Base-by-base conservation (phyloP, 2,329 filamentous ascomycete genomes). In the Bipolaris zeicola region DNA sequence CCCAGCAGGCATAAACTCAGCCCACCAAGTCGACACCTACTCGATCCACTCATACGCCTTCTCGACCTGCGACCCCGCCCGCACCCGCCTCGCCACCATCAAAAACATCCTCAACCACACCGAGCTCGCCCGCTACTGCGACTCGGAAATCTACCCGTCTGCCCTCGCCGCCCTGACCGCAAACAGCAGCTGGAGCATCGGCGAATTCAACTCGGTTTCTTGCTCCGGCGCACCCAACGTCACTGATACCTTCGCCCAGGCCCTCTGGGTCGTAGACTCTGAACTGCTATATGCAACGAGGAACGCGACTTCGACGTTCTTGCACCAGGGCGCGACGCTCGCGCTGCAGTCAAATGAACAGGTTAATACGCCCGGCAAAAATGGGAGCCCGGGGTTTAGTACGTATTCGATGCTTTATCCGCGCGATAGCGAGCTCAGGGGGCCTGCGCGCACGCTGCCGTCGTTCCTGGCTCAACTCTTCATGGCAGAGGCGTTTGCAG, bases 81-180 rank as follows among this genome's bases (percentile, higher is more conserved):
- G 46, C 4, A 50, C 54, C 1, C 46, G 36, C 1, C 46, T 58
- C 3, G 58, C 58, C 6, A 61, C 55, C 10, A 58, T 55, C 26
- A 36, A 43, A 7, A 61, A 61, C 20, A 61, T 61, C n/a, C 39
- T 61, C 24, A 58, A 61, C n/a, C 58, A 61, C 24, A 61, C 58
- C 3, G 58, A 52, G 36, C 58, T 61, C 2, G 33, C 31, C n/a
- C 55, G 51, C 11, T 61, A 61, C 44, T 58, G 51, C 33, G 55
- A 55, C 11, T 33, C 52, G 10, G 55, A 61, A 38, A 58, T 61
- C 7, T 61, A 61, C n/a, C 55, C 58, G 7, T 61, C 58, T 2
- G 58, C 55, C 5, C 39, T 43, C 28, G 58, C 55, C 3, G 55
- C 58, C 24, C 55, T 61, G 0, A 39, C 58, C 11, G 58, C 50